Conservation (phyloP, 371 early-diverging fungal species). For the Rhizopus microsporus region DNA sequence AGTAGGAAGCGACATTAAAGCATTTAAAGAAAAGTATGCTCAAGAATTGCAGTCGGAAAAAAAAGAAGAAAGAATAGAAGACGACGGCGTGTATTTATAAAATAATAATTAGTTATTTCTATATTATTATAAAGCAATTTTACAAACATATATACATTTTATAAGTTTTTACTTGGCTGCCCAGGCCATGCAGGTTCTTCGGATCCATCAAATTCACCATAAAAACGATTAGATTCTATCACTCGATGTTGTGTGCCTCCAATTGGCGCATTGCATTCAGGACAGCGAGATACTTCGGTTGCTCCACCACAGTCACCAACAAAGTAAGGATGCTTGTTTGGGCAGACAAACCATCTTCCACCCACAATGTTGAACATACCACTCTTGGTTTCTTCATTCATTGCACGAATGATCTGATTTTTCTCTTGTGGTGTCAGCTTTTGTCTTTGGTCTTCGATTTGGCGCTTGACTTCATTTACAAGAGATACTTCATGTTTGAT, state of each 20-base stretch:
- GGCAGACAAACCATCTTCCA: slow-evolving; percentile 56
- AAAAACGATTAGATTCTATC: slow-evolving; percentile 47
- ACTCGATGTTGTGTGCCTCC: slow-evolving; percentile 49
- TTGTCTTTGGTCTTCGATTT: slow-evolving; percentile 31
- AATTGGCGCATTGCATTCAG: slow-evolving; percentile 45
- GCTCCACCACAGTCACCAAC: slow-evolving; percentile 59
- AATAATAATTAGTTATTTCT: background rate
- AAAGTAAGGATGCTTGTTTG: slow-evolving; percentile 52
- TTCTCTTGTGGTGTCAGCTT: slow-evolving; percentile 32
- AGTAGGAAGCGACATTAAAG: slow-evolving; percentile 37
- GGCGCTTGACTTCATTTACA: slow-evolving; percentile 45
- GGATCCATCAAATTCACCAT: slow-evolving; percentile 56
- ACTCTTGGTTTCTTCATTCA: slow-evolving; percentile 42
- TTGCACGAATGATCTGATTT: slow-evolving; percentile 41
- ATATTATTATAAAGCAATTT: too few species aligned
- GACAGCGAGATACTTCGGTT: slow-evolving; percentile 45
- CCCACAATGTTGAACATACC: slow-evolving; percentile 43
- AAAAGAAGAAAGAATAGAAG: background rate
- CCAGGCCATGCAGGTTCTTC: slow-evolving; percentile 53
- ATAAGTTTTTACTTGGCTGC: slow-evolving; percentile 21
- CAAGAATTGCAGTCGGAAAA: slow-evolving; percentile 7
- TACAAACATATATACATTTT: background rate
- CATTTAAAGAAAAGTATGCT: slow-evolving; percentile 28
- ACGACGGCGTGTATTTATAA: slow-evolving; percentile 23
- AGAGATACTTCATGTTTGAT: slow-evolving; percentile 46